Conservation (phyloP, 139 green algal genomes). For the Deuterostichococcus epilithicus region DNA sequence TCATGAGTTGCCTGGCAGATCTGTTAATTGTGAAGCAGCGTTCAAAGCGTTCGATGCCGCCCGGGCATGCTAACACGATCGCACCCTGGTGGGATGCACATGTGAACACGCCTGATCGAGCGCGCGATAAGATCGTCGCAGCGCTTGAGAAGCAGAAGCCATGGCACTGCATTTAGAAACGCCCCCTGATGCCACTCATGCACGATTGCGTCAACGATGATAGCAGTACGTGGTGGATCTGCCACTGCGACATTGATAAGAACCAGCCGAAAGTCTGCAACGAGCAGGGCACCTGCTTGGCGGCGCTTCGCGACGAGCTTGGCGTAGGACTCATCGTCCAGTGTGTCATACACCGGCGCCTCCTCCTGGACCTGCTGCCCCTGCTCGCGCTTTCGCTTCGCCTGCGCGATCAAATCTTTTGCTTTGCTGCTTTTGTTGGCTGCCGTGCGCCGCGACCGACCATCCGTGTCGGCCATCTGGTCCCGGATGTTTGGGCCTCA, state of each 20-base stretch:
- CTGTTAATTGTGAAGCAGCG: no score
- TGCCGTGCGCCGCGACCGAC: no score
- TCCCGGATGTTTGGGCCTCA: no score
- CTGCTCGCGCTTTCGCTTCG: slow-evolving; percentile 41
- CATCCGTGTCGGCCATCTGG: neutral
- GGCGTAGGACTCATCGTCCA: slow-evolving; percentile 87
- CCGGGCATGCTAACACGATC: neutral
- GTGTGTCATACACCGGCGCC: slow-evolving; percentile 81
- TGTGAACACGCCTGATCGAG: neutral
- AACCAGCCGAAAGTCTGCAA: neutral
- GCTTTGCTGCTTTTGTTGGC: neutral
- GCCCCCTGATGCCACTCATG: neutral
- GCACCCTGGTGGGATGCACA: neutral
- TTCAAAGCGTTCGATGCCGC: neutral
- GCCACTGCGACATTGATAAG: neutral
- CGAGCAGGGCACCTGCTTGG: slow-evolving; percentile 49
- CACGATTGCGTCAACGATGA: neutral
- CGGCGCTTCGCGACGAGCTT: slow-evolving; percentile 80
- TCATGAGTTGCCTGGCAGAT: neutral
- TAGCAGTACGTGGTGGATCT: neutral
- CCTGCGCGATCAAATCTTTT: neutral
- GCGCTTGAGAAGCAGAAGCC: neutral
- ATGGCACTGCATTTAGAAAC: neutral
- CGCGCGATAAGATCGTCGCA: neutral
- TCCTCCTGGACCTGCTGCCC: slow-evolving; percentile 77